A percentile compares a stretch with the other conserved stretches of the same genome.
Conservation (phyloP, 441 rosid genomes). For the Eugenia klotzschiana region DNA sequence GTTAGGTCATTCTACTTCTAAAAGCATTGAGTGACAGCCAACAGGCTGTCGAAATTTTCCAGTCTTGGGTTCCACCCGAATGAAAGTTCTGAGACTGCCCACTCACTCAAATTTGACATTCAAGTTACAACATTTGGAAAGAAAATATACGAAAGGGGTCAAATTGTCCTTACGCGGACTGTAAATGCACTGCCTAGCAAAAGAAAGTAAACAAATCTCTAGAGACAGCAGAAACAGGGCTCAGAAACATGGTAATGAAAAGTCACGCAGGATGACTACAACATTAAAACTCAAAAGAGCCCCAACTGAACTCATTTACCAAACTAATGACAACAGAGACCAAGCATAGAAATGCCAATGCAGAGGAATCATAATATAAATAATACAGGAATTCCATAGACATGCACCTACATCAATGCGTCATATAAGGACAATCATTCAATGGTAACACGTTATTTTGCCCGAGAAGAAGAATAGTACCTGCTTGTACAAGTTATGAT, state of each 20-base stretch:
- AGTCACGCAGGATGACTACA: background rate
- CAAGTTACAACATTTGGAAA: background rate
- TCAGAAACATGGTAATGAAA: background rate
- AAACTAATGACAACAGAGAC: background rate
- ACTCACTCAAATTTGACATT: background rate
- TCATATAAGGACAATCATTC: background rate
- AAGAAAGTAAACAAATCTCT: background rate
- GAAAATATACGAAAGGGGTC: background rate
- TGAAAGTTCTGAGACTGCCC: background rate
- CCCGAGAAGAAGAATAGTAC: constrained; percentile 16
- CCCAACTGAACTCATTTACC: background rate
- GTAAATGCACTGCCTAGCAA: background rate
- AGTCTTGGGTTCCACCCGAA: background rate
- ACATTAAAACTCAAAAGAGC: background rate
- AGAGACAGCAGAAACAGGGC: background rate
- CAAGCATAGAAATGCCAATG: background rate
- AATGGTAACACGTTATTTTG: background rate
- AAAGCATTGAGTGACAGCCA: background rate
- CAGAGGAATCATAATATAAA: background rate
- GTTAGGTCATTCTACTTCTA: background rate
- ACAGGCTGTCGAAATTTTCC: background rate
- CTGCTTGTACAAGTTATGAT: constrained; percentile 58
- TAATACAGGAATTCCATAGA: background rate
- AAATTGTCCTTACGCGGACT: background rate
- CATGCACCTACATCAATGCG: background rate